These are phyloP conservation scores for Elsinoe ampelina DNA, from an alignment of 2,329 filamentous ascomycete species.

Conservation along the genomic window DNA sequence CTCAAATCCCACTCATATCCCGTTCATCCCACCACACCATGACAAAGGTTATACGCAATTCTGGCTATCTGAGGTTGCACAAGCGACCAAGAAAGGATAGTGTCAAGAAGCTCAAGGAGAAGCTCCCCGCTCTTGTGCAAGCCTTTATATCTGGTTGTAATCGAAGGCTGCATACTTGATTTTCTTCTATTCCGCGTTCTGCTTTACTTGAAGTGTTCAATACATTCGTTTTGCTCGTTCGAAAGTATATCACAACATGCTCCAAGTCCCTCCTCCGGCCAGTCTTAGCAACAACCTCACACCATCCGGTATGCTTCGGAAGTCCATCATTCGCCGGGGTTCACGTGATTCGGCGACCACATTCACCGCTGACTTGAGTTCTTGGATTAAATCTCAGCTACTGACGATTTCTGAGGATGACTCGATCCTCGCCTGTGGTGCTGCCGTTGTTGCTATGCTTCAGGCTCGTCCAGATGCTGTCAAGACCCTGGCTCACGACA, in stretches of 20 bases:
- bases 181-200: neutral
- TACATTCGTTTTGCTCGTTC: no score
- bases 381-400: neutral
- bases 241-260: no score
- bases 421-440: slow-evolving; percentile 33
- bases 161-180: neutral
- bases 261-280: no score
- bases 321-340: no score
- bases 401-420: slow-evolving; percentile 15
- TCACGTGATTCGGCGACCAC: no score
- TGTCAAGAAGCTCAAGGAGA: slow-evolving; percentile 10
- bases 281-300: no score
- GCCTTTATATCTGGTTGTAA: slow-evolving; percentile 12
- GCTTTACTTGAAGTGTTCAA: no score
- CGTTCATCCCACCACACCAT: slow-evolving; percentile 1
- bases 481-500: slow-evolving; percentile 50
- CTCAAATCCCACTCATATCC: neutral
- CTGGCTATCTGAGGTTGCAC: slow-evolving; percentile 3
- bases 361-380: neutral
- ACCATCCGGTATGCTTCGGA: no score
- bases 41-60: slow-evolving; percentile 8
- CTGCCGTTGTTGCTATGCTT: slow-evolving; percentile 31
- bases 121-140: slow-evolving; percentile 3
- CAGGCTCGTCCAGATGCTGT: slow-evolving; percentile 40
- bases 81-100: slow-evolving; percentile 1